These are phyloP conservation scores for Trametes cingulata DNA, from an alignment of 768 basidiomycete species.

Conservation along the genomic window DNA sequence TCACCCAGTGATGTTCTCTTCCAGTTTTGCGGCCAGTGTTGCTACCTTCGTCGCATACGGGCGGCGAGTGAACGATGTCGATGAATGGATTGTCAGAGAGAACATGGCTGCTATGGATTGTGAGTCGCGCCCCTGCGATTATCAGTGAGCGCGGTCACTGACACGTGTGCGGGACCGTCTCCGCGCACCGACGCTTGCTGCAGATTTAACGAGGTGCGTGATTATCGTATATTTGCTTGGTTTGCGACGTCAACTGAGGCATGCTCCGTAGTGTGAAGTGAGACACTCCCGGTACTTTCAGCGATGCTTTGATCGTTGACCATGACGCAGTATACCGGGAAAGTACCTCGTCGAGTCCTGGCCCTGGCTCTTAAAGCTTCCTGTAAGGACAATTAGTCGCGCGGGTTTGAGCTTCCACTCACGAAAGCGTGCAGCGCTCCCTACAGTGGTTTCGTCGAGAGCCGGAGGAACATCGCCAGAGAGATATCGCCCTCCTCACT, in stretches of 20 bases:
- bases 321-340: constrained; percentile 52
- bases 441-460: constrained; percentile 48
- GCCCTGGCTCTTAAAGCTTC: constrained; percentile 48
- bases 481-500: constrained; percentile 42
- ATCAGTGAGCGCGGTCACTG: too few species aligned
- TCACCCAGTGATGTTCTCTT: too few species aligned
- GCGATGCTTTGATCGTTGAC: too few species aligned
- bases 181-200: background rate
- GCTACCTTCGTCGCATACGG: constrained; percentile 48
- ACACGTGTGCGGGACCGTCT: too few species aligned
- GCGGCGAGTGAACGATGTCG: constrained; percentile 42
- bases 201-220: constrained; percentile 26
- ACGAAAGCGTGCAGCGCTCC: constrained; percentile 27
- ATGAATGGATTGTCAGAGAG: constrained; percentile 50
- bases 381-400: constrained; percentile 29
- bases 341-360: constrained; percentile 51
- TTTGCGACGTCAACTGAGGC: too few species aligned
- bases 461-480: constrained; percentile 38
- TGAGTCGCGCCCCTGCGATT: too few species aligned
- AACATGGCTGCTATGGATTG: constrained; percentile 47
- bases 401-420: background rate
- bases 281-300: too few species aligned
- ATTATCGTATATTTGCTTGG: too few species aligned
- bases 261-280: constrained; percentile 36
- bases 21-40: constrained; percentile 48